A percentile compares a stretch with the other conserved stretches of the same genome.
These are phyloP conservation scores for Globisporangium paddicum DNA, from an alignment of 352 stramenopile species.

Conservation along the genomic window DNA sequence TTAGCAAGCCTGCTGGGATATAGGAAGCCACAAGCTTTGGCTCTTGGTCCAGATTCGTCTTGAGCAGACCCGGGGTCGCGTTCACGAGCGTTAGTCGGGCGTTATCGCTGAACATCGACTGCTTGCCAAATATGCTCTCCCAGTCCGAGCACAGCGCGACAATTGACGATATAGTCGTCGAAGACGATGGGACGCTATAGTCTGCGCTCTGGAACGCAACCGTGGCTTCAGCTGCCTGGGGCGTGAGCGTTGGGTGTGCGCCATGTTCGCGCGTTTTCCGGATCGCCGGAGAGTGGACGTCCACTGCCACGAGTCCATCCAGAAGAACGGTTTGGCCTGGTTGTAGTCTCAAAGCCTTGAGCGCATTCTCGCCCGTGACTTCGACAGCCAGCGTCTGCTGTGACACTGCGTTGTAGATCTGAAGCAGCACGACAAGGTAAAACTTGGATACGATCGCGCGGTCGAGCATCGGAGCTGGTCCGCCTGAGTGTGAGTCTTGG, in stretches of 20 bases:
- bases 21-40: background rate
- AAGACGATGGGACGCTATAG: conserved; percentile 9
- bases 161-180: conserved; percentile 2
- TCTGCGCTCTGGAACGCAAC: conserved; percentile 36
- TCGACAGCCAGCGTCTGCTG: conserved; percentile 41
- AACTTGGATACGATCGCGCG: conserved; percentile 57
- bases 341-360: conserved; percentile 33
- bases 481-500: conserved; percentile 11
- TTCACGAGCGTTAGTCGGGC: conserved; percentile 46
- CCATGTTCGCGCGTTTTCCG: conserved; percentile 19
- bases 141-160: conserved; percentile 63
- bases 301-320: conserved; percentile 46
- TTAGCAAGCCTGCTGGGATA: background rate
- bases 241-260: conserved; percentile 2
- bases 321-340: conserved; percentile 50
- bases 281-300: conserved; percentile 27
- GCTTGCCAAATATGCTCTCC: conserved; percentile 53
- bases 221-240: conserved; percentile 3
- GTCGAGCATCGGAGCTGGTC: conserved; percentile 24
- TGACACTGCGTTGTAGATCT: conserved; percentile 47
- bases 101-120: conserved; percentile 41
- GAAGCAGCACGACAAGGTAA: conserved; percentile 52
- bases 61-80: conserved; percentile 34
- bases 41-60: conserved; percentile 18
- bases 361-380: conserved; percentile 41